phyloP scores from a whole-genome alignment of 1,284 basidiomycete species.

The Rhodotorula sp. region DNA sequence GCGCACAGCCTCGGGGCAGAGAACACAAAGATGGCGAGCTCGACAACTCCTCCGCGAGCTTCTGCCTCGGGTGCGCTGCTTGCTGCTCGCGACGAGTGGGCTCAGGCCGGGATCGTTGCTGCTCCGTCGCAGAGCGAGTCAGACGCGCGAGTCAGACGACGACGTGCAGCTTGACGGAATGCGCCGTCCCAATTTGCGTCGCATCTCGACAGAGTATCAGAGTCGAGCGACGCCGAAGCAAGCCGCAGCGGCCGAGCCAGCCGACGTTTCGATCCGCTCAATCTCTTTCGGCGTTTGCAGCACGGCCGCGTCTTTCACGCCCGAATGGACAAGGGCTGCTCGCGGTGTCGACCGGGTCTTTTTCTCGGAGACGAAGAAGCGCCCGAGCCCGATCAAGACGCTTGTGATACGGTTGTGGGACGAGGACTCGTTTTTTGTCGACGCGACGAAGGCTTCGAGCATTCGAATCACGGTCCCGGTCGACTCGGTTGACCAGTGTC shows the following conservation, averaged over 20 bases:
- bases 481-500: background rate
- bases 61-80: background rate
- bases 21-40: too few species aligned
- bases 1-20: too few species aligned
- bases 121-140: too few species aligned
- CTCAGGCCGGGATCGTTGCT: too few species aligned
- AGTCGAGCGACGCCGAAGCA: too few species aligned
- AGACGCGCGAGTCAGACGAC: too few species aligned
- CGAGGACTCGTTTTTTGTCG: background rate
- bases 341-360: background rate
- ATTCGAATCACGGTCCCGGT: background rate
- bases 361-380: conserved; percentile 1
- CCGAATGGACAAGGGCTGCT: conserved; percentile 7
- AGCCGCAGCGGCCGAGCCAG: background rate
- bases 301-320: background rate
- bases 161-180: background rate
- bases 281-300: conserved; percentile 13
- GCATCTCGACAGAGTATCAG: background rate
- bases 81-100: too few species aligned
- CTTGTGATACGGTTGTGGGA: conserved; percentile 10
- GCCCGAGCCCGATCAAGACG: background rate
- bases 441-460: background rate
- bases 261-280: background rate
- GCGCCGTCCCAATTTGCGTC: conserved; percentile 1
- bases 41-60: too few species aligned